These are phyloP conservation scores for Arabidopsis lyrata DNA, from an alignment of 441 rosid genomes.

Conservation along the genomic window DNA sequence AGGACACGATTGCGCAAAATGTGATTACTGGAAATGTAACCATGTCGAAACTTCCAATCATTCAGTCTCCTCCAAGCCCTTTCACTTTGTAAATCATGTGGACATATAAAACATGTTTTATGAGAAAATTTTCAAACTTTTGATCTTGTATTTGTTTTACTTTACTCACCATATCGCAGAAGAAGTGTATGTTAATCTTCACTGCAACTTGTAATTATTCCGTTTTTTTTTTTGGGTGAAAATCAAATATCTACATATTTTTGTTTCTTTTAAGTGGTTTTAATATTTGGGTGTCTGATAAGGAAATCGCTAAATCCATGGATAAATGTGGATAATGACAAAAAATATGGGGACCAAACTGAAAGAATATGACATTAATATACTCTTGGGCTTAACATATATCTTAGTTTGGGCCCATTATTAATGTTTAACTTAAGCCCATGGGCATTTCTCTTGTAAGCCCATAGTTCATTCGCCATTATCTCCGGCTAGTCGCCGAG, in stretches of 20 bases:
- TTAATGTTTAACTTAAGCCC: not conserved
- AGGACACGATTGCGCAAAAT: conserved; percentile 65
- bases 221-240: conserved; percentile 8
- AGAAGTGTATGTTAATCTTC: conserved; percentile 24
- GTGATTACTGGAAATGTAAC: conserved; percentile 60
- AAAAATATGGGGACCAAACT: not conserved
- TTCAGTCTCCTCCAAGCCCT: conserved; percentile 67
- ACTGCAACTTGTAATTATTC: conserved; percentile 24
- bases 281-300: not conserved
- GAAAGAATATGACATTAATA: not conserved
- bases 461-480: not conserved
- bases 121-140: conserved; percentile 1
- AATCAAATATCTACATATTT: conserved; percentile 13
- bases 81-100: conserved; percentile 60
- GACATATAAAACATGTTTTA: conserved; percentile 6
- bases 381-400: not conserved
- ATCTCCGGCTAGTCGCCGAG: conserved; percentile 3
- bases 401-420: not conserved
- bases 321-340: not conserved
- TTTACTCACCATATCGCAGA: conserved; percentile 7
- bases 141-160: not conserved
- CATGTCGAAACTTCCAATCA: conserved; percentile 60
- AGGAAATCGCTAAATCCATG: not conserved
- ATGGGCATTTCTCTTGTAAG: not conserved
- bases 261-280: not conserved